Conservation (phyloP, 306 rosid species). For the Ceratonia siliqua region DNA sequence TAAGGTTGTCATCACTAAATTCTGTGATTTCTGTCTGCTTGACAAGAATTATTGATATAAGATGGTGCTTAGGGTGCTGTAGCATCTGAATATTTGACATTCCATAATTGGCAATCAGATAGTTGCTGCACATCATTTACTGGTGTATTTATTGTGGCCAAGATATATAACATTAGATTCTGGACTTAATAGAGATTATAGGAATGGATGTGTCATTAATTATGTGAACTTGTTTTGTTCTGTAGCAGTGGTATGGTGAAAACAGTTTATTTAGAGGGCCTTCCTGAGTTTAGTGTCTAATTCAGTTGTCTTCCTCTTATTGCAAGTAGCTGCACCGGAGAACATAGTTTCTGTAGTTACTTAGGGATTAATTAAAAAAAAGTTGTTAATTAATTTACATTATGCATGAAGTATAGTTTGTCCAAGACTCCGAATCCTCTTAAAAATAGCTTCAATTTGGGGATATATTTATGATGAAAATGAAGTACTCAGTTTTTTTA, state of each 20-base stretch:
- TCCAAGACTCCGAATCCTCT: background rate
- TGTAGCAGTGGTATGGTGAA: conserved; percentile 15
- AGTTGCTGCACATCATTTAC: background rate
- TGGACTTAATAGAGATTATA: conserved; percentile 16
- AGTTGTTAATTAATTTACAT: conserved; percentile 6
- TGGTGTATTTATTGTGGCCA: conserved; percentile 5
- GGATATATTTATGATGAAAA: background rate
- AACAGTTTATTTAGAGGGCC: conserved; percentile 5
- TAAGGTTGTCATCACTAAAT: conserved; percentile 9
- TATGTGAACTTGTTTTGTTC: background rate
- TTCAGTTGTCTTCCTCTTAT: conserved; percentile 16
- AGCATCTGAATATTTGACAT: conserved; percentile 21
- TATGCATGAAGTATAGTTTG: background rate
- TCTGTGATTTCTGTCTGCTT: conserved; percentile 10
- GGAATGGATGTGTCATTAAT: background rate
- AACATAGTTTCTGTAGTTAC: conserved; percentile 21
- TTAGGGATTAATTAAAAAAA: conserved; percentile 5
- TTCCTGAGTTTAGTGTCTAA: conserved; percentile 8
- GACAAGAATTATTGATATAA: background rate
- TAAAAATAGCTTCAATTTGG: background rate
- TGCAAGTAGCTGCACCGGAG: conserved; percentile 8
- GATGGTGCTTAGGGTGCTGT: conserved; percentile 31
- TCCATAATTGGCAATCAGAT: conserved; percentile 24
- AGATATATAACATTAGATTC: background rate
- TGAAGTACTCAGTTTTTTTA: conserved; percentile 19